A percentile compares a stretch with the other conserved stretches of the same genome.
Conservation (phyloP, 208 protist genomes). For the Leishmania mexicana region DNA sequence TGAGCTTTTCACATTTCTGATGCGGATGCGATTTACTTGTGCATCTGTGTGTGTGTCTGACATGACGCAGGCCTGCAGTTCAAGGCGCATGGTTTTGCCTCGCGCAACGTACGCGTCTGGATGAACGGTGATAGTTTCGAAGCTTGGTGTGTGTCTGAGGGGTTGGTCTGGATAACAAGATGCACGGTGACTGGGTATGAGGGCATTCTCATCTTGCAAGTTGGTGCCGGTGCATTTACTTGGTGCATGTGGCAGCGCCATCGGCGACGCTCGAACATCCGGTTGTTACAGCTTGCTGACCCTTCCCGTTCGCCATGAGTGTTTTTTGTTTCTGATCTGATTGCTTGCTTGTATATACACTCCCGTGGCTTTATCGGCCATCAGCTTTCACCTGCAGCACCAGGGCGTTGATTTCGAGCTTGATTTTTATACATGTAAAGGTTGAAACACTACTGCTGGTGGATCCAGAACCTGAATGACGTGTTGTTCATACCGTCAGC, state of each 20-base stretch:
- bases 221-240: neutral
- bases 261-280: neutral
- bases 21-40: slow-evolving; percentile 1
- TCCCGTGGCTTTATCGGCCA: neutral
- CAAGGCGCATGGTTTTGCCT: neutral
- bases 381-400: neutral
- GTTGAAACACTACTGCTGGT: neutral
- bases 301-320: neutral
- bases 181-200: slow-evolving; percentile 7
- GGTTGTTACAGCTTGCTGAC: too few relatives aligned
- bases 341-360: neutral
- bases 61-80: slow-evolving; percentile 12
- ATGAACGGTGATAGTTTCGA: slow-evolving; percentile 5
- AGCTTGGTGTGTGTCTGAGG: neutral
- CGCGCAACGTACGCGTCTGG: neutral
- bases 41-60: slow-evolving; percentile 9
- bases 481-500: neutral
- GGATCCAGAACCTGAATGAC: neutral
- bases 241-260: neutral
- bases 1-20: slow-evolving; percentile 9
- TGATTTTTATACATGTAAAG: neutral
- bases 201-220: neutral
- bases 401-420: neutral
- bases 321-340: neutral
- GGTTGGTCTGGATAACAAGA: slow-evolving; percentile 3